Percentiles rank a stretch among this genome's conserved stretches.
Evolutionary conservation across 225 moss, liverwort and hornwort species (phyloP).

Genomic region (Marchantia polymorpha): DNA sequence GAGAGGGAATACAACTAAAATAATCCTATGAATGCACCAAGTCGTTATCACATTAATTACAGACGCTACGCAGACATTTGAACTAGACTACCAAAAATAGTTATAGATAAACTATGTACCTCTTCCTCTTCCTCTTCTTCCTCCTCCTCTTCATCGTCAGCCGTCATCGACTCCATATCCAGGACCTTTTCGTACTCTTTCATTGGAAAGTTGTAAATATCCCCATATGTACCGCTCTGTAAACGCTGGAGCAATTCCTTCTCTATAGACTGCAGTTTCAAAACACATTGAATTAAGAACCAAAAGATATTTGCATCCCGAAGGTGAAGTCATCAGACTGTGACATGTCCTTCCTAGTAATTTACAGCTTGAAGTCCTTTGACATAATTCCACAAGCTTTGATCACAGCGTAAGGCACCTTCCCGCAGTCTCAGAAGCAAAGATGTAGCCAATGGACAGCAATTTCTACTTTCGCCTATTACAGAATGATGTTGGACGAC

Average conservation of each 20-base stretch:
- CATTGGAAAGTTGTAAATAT: conserved; percentile 85
- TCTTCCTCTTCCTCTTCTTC: conserved; percentile 34
- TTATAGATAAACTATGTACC: not conserved
- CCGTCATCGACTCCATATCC: conserved; percentile 91
- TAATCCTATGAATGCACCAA: too few species aligned
- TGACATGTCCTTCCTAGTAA: not conserved
- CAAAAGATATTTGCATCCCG: not conserved
- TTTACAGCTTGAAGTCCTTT: too few species aligned
- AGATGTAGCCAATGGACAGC: not conserved
- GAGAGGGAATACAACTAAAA: not conserved
- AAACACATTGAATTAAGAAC: not conserved
- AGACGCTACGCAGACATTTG: not conserved
- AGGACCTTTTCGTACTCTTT: conserved; percentile 88
- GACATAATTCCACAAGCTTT: not conserved
- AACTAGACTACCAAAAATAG: not conserved
- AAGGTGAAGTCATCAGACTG: not conserved
- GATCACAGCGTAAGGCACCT: not conserved
- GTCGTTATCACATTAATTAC: not conserved
- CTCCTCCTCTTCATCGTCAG: conserved; percentile 62
- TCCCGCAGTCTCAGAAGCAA: not conserved
- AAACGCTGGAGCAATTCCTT: conserved; percentile 79
- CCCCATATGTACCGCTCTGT: conserved; percentile 81
- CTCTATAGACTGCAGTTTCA: conserved; percentile 68
- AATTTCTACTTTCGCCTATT: not conserved
- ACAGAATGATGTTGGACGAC: too few species aligned